Conservation (phyloP, 2,329 filamentous ascomycete genomes). For the Simplicillium aogashimaense region DNA sequence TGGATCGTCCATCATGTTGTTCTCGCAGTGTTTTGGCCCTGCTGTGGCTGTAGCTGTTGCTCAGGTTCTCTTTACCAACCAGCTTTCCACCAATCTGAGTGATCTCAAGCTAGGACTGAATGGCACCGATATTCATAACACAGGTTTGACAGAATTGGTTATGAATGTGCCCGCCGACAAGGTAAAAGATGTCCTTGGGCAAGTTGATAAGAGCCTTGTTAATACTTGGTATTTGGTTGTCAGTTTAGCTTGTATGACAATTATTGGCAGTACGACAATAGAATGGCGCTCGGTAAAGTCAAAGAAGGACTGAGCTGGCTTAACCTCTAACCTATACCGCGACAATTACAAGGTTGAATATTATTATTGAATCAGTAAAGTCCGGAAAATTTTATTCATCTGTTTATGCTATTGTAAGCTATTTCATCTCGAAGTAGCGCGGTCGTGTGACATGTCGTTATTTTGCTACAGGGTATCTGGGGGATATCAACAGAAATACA, state of each 20-base stretch:
- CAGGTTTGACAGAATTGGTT: constrained; percentile 2
- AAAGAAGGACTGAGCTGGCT: constrained; percentile 2
- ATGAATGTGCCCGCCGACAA: neutral
- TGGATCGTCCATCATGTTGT: constrained; percentile 12
- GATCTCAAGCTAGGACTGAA: constrained; percentile 1
- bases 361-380: too few relatives aligned
- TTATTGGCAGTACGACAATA: constrained; percentile 13
- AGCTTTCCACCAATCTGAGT: constrained; percentile 5
- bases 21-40: constrained; percentile 11
- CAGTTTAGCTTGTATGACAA: constrained; percentile 11
- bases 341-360: too few relatives aligned
- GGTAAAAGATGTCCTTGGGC: neutral
- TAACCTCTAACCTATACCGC: too few relatives aligned
- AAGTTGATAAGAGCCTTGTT: constrained; percentile 7
- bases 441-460: too few relatives aligned
- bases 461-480: too few relatives aligned
- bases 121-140: neutral
- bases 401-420: too few relatives aligned
- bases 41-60: constrained; percentile 9
- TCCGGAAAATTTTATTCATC: too few relatives aligned
- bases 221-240: constrained; percentile 14
- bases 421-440: too few relatives aligned
- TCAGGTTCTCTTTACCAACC: constrained; percentile 11
- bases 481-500: too few relatives aligned
- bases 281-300: constrained; percentile 18